These are phyloP conservation scores for Vairimorpha ceranae DNA, from an alignment of 371 early-diverging fungal genomes.

Conservation along the genomic window DNA sequence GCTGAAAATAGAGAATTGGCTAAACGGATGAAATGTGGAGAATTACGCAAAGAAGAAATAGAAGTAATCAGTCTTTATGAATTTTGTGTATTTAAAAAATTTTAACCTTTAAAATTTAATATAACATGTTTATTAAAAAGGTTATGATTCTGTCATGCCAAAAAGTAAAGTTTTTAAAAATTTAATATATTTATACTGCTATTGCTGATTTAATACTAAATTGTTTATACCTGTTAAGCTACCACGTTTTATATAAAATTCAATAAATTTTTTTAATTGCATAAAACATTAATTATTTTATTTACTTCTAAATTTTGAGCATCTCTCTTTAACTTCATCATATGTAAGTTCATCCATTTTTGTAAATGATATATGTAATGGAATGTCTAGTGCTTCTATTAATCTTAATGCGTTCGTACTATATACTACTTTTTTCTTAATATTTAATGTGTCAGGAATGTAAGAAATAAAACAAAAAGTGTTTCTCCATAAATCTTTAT, in stretches of 20 bases:
- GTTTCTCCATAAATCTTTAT: conserved; percentile 46
- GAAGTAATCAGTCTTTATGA: conserved; percentile 59
- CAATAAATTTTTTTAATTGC: too few relatives aligned
- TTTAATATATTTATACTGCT: too few relatives aligned
- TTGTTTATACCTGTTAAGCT: too few relatives aligned
- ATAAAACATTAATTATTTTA: background rate
- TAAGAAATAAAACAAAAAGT: conserved; percentile 52
- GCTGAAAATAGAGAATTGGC: conserved; percentile 33
- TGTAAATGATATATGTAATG: conserved; percentile 24
- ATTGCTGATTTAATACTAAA: too few relatives aligned
- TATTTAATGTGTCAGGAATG: conserved; percentile 49
- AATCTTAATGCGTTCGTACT: conserved; percentile 37
- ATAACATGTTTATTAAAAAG: too few relatives aligned
- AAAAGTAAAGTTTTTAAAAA: too few relatives aligned
- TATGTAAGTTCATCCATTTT: conserved; percentile 23
- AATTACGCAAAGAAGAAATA: conserved; percentile 46
- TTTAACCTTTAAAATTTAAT: too few relatives aligned
- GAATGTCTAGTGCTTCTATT: conserved; percentile 11
- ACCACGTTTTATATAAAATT: too few relatives aligned
- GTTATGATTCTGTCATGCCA: too few relatives aligned
- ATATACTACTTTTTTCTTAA: conserved; percentile 51
- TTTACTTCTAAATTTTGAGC: conserved; percentile 16
- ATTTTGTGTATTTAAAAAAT: conserved; percentile 55
- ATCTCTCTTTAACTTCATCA: conserved; percentile 32
- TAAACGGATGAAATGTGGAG: conserved; percentile 31